Conservation (phyloP, 208 protist species). For the Trypanosoma vivax region DNA sequence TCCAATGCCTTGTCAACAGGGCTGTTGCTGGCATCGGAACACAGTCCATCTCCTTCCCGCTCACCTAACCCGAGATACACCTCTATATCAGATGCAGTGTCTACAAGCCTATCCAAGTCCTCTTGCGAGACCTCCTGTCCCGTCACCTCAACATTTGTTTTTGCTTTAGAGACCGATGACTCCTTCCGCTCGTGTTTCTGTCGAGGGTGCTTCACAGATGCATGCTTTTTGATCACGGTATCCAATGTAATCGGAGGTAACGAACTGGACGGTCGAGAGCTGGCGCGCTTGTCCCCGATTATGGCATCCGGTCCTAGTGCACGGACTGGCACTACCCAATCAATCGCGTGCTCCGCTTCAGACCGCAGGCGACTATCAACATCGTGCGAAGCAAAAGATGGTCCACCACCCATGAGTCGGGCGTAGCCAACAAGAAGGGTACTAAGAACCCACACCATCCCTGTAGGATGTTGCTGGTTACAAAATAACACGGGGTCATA, state of each 20-base stretch:
- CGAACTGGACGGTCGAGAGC: too few species aligned
- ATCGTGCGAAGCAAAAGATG: conserved; percentile 8
- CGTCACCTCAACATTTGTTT: too few species aligned
- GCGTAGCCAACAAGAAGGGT: conserved; percentile 53
- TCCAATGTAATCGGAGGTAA: conserved; percentile 1
- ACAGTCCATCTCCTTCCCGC: background rate
- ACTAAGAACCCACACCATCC: conserved; percentile 44
- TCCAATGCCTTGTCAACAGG: too few species aligned
- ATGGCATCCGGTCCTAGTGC: background rate
- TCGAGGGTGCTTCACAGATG: too few species aligned
- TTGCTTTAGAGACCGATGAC: too few species aligned
- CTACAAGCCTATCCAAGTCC: background rate
- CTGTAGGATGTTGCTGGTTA: conserved; percentile 20
- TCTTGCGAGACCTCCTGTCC: background rate
- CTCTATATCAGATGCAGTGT: background rate
- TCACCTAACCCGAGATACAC: background rate
- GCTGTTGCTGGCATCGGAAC: background rate
- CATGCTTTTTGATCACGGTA: conserved; percentile 9
- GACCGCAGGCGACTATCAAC: conserved; percentile 26
- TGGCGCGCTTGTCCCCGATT: too few species aligned
- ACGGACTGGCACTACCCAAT: background rate
- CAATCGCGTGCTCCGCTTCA: conserved; percentile 13
- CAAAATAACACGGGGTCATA: conserved; percentile 22
- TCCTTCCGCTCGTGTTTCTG: too few species aligned
- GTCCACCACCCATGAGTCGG: conserved; percentile 6